Percentiles rank a stretch among this genome's conserved stretches.
Conservation (phyloP, 371 early-diverging fungal species). For the Mycotypha africana region DNA sequence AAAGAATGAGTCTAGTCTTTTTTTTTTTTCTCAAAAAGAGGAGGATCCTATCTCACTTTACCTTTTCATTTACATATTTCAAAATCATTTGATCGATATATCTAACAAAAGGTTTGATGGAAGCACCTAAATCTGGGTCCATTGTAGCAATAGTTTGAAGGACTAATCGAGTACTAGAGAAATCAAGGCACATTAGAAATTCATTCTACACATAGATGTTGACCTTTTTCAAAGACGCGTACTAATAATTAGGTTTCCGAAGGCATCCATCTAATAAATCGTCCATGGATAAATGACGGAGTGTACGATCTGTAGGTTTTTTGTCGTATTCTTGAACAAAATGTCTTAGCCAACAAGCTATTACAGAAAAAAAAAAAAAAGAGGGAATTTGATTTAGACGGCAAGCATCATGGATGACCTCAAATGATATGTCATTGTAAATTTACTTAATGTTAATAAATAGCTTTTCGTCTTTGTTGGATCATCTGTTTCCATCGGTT, state of each 20-base stretch:
- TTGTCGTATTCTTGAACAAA: conserved; percentile 19
- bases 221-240: too few relatives aligned
- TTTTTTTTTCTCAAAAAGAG: neutral
- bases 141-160: conserved; percentile 17
- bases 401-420: too few relatives aligned
- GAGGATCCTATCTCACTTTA: neutral
- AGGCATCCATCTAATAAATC: conserved; percentile 34
- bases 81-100: conserved; percentile 31
- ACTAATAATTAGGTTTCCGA: conserved; percentile 33
- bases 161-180: conserved; percentile 25
- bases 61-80: conserved; percentile 12
- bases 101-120: conserved; percentile 26
- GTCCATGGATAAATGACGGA: conserved; percentile 20
- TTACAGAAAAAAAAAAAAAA: too few relatives aligned
- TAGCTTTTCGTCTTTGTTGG: conserved; percentile 26
- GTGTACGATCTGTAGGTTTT: conserved; percentile 5
- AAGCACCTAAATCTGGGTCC: conserved; percentile 11
- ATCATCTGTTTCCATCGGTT: conserved; percentile 7
- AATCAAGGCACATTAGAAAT: neutral
- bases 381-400: too few relatives aligned
- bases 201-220: too few relatives aligned
- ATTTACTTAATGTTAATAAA: conserved; percentile 33
- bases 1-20: too few relatives aligned
- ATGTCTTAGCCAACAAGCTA: conserved; percentile 38
- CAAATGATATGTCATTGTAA: neutral